Evolutionary conservation across 176 grass and related monocot genomes (phyloP), one percentile per base, ranked within the genome.

Genomic region (Eleusine indica): DNA sequence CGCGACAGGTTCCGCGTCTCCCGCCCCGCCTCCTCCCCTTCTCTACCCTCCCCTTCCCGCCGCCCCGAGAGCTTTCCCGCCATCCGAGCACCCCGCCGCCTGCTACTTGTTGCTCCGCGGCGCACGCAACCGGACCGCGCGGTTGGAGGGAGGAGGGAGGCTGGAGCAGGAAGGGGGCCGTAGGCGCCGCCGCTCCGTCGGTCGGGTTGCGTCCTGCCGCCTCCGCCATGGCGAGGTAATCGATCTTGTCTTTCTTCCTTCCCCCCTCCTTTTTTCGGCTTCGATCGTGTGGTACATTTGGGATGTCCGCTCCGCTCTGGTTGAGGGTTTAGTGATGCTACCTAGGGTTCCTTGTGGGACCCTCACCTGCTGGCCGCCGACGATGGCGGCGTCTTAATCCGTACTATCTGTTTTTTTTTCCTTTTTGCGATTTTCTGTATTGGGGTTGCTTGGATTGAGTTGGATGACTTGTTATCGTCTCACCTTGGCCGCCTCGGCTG

Each of bases 31-130:
- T 1, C 61, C 61, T 64, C 22, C 10, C 9, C 61, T 25, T 10
- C 43, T 46, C 58, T 61, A 3, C n/a, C 22, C 60, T 12, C 29
- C 46, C 3, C 48, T 56, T 70, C 65, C 78, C 49, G 79, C 67
- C 79, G 66, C 9, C 37, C 35, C 66, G 66, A 67, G 66, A 57
- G 66, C 65, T 81, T 81, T 81, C 79, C 79, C 79, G 79, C 79
- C 79, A 70, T 43, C 49, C 7, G 56, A 77, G n/a, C 56, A 47
- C 73, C 19, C 73, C 52, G 61, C 61, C 61, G 9, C 10, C 61
- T 64, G 14, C 25, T 63, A 63, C 9, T 63, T 29, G 7, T 7
- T 62, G 15, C 58, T 62, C 32, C 1, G 64, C 29, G 48, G 67
- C 38, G 37, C 9, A n/a, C 38, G 78, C 21, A 18, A 67, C 29